phyloP scores from a whole-genome alignment of 257 asterid genomes.

The Parsonsia alboflavescens region DNA sequence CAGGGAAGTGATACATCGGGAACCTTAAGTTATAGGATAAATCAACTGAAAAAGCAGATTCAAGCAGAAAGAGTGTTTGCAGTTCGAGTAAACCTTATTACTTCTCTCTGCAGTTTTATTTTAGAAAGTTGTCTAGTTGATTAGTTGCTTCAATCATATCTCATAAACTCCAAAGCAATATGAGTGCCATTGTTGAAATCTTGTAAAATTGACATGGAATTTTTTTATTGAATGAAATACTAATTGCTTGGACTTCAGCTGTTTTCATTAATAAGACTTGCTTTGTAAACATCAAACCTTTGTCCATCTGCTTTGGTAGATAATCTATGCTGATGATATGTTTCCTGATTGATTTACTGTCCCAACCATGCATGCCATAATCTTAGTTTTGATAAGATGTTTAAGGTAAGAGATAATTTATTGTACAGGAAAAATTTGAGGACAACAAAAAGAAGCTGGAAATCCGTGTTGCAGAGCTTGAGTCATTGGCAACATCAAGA shows the following conservation, averaged over 20 bases:
- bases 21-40: conserved; percentile 34
- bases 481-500: conserved; percentile 52
- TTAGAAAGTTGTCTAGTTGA: neutral
- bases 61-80: conserved; percentile 51
- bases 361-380: neutral
- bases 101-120: neutral
- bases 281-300: neutral
- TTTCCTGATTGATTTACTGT: neutral
- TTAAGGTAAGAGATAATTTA: conserved; percentile 6
- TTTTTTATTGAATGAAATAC: neutral
- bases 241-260: neutral
- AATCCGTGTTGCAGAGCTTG: conserved; percentile 39
- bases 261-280: neutral
- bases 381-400: neutral
- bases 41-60: conserved; percentile 60
- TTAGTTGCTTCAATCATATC: neutral
- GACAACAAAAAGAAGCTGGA: conserved; percentile 46
- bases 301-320: neutral
- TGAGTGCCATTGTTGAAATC: neutral
- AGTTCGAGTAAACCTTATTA: conserved; percentile 36
- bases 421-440: conserved; percentile 53
- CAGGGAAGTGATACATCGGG: conserved; percentile 37
- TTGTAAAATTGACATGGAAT: neutral
- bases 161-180: neutral
- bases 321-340: neutral